Evolutionary conservation across 2,329 filamentous ascomycete genomes (phyloP), one percentile per base, ranked within the genome.

Genomic region (Fusarium mundagurra): DNA sequence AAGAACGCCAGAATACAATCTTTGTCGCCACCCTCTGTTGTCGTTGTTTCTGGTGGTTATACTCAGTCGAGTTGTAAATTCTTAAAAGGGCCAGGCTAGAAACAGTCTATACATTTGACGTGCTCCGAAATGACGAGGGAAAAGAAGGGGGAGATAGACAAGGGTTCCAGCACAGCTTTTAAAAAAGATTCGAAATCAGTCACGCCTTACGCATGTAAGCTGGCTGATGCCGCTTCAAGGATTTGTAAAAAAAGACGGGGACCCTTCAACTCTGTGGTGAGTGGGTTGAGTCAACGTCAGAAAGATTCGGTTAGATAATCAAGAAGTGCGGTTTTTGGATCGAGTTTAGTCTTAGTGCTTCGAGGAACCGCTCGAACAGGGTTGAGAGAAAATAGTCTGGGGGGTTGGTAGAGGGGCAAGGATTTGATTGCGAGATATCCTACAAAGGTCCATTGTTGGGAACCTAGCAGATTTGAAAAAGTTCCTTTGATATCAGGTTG

Each of bases 251-350:
- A 57, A 67, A 71, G 51, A 59, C 72, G 47, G 66, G 59, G 55
- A 51, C 60, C 60, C 48, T 57, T 41, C 44, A 72, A 50, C 29
- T 48, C 61, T 48, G 39, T 39, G 22, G 31, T 39, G 22, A 55
- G 72, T 65, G 68, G 64, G 43, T 75, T 75, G 60, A 74, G 58
- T 67, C 71, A 71, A 73, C 44, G 57, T 44, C 55, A 72, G 65
- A 71, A 67, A 36, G 55, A 33, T 22, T 41, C 24, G 38, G 63
- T 51, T 60, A 67, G 47, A 63, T 55, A 72, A 60, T 43, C 54
- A 57, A 64, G 12, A 61, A n/a, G 44, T 58, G 55, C 58, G 29
- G 39, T 24, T 44, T 61, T 58, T 64, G 38, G 58, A 38, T 45
- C 50, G 29, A 29, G 20, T 36, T 47, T 12, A n/a, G 54, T 67